Percentiles rank a stretch among this genome's conserved stretches.
phyloP scores from a whole-genome alignment of 805 yeast species.

The Candida piceae region DNA sequence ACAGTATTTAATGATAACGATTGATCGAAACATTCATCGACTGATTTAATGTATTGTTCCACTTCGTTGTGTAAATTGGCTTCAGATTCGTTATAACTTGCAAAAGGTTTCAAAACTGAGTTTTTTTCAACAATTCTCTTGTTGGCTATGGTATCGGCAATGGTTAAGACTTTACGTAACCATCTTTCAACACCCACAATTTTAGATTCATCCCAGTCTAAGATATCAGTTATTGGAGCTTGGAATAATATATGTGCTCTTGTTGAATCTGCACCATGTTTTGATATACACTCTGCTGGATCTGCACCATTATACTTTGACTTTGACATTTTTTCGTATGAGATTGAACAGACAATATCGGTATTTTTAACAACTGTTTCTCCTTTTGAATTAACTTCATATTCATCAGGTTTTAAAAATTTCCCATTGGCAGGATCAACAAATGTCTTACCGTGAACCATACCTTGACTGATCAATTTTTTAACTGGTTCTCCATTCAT shows the following conservation, averaged over 20 bases:
- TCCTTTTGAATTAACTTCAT: slow-evolving; percentile 37
- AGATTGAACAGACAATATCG: slow-evolving; percentile 46
- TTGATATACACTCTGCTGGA: slow-evolving; percentile 67
- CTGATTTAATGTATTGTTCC: slow-evolving; percentile 40
- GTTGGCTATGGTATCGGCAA: slow-evolving; percentile 21
- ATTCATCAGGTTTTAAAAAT: slow-evolving; percentile 75
- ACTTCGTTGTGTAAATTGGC: slow-evolving; percentile 52
- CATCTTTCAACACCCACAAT: slow-evolving; percentile 87
- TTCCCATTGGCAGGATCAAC: slow-evolving; percentile 66
- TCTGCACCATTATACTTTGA: slow-evolving; percentile 94
- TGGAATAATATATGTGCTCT: slow-evolving; percentile 91
- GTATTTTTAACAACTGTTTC: slow-evolving; percentile 45
- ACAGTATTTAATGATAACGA: slow-evolving; percentile 74
- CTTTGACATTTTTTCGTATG: slow-evolving; percentile 93
- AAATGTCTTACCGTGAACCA: slow-evolving; percentile 93
- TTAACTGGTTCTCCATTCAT: slow-evolving; percentile 74
- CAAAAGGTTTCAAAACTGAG: no score
- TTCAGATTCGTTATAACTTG: slow-evolving; percentile 38
- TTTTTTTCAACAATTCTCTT: slow-evolving; percentile 15
- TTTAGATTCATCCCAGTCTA: slow-evolving; percentile 87
- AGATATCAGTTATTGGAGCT: slow-evolving; percentile 77
- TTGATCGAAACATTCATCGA: slow-evolving; percentile 55
- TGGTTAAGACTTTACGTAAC: slow-evolving; percentile 54
- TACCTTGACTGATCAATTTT: slow-evolving; percentile 85
- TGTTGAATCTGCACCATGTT: slow-evolving; percentile 90